Base-by-base conservation (phyloP, 768 basidiomycete genomes). In the Rhizopogon salebrosus region DNA sequence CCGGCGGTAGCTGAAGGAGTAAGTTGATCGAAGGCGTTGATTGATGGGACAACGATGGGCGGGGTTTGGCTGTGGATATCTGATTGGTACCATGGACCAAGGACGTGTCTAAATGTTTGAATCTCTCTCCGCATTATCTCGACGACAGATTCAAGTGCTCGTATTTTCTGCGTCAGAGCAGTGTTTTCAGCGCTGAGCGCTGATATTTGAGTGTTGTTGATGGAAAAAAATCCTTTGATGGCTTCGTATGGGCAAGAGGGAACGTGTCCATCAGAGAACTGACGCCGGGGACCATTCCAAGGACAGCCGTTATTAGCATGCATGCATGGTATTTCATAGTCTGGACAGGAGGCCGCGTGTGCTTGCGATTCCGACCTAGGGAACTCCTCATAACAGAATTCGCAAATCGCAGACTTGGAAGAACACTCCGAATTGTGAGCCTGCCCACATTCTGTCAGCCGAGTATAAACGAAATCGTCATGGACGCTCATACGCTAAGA, bases 1-100 rank as follows among this genome's bases (percentile, higher is more conserved):
- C 58, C 66, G 38, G 58, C 13, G 0, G 53, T 56, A 35, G 51
- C 56, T 18, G 53, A 58, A 34, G 51, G 31, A 36, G 42, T 52
- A 11, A 16, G 36, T 16, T 58, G 55, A 29, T 62, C 57, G 13
- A 56, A 26, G 22, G 36, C 9, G 22, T 38, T 23, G 20, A 38
- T 49, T 10, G 54, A 61, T 40, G 29, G 38, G 14, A 41, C 48
- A 22, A 24, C 57, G 18, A 50, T 48, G 54, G 37, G 61, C 48
- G 35, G 55, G 49, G 56, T 53, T 46, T 60, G 64, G 16, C 8
- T 20, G 39, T 58, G 64, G 59, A 27, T 72, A 22, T 68, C 73
- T 22, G 72, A 65, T 22, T 70, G 64, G 60, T 75, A 82, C 84
- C 84, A 85, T 0, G 83, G 89, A 0, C 87, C 87, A 14, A 93